Base-by-base conservation (phyloP, 345 rosid genomes). In the Bruguiera gymnorhiza region DNA sequence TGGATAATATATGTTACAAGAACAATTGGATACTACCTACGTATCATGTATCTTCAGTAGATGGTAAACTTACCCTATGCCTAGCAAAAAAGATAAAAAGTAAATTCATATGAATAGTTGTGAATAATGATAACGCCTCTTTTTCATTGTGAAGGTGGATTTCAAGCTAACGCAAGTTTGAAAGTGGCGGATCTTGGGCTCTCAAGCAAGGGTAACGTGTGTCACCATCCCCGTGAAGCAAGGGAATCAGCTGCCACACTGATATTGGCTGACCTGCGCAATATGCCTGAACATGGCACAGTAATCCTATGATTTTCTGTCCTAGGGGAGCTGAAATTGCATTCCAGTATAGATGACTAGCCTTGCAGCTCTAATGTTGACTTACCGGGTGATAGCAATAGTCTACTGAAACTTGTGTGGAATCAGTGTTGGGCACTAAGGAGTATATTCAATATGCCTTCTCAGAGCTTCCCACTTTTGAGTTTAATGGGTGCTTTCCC, bases 1-100 rank as follows among this genome's bases (percentile, higher is more conserved):
- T 92, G 69, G 96, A 92, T 82, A 71, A 54, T 60, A 53, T 86
- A 54, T 92, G 94, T 62, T 37, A 60, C 6, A 53, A 70, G 71
- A 86, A 83, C 66, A 76, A 78, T 37, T 89, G 96, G 97, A 77
- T 79, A 56, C 68, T 86, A 76, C 94, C 96, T 48, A 78, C 80
- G 59, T 89, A 88, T 74, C 78, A 60, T 6, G 76, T 88, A 10
- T 77, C 77, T n/a, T 23, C 74, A 20, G 78, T 63, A 54, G 80
- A 89, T 55, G 91, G 97, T 92, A 83, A 83, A 79, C 73, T 56
- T 29, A n/a, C 39, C 74, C 63, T 65, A 61, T 62, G 65, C 29
- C 34, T n/a, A 13, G 29, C 6, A 8, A 15, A 48, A 5, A 6
- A 11, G 29, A 29, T 2, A 27, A 39, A 2, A 16, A 19, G 5